Evolutionary conservation across 2,329 filamentous ascomycete genomes (phyloP).

Genomic region (Xylaria sp.): DNA sequence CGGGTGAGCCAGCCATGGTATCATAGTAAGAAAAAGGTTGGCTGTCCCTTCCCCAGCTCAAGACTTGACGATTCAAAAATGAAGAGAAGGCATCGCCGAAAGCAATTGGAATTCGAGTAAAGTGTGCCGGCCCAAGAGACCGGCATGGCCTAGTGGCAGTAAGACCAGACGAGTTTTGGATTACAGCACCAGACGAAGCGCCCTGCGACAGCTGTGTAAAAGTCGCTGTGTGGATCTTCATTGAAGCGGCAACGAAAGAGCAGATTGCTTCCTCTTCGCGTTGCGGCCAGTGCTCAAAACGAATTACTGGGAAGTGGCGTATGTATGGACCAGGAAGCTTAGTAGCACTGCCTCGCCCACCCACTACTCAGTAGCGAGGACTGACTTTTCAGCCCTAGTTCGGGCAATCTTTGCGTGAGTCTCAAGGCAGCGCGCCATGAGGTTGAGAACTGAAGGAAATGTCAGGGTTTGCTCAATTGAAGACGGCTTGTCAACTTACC

Average conservation of each 20-base stretch:
- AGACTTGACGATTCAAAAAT: conserved; percentile 12
- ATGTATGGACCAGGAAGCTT: not conserved
- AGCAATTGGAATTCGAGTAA: conserved; percentile 5
- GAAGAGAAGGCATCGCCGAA: not conserved
- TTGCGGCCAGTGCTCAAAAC: conserved; percentile 1
- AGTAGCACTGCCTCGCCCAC: not conserved
- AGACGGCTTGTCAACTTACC: conserved; percentile 63
- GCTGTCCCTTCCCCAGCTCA: not conserved
- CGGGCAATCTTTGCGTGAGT: conserved; percentile 65
- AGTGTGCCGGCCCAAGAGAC: not conserved
- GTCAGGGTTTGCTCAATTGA: conserved; percentile 12
- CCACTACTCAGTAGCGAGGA: conserved; percentile 54
- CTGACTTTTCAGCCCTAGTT: conserved; percentile 63
- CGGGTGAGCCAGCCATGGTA: conserved; percentile 20
- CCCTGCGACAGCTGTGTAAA: conserved; percentile 6
- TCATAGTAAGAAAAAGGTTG: conserved; percentile 11
- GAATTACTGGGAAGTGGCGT: conserved; percentile 5
- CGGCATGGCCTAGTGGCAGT: not conserved
- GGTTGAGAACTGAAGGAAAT: conserved; percentile 57
- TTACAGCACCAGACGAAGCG: not conserved
- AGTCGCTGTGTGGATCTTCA: not conserved
- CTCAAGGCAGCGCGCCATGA: conserved; percentile 67
- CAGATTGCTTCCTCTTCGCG: not conserved
- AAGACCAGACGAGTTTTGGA: not conserved
- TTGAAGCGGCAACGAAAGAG: not conserved